A percentile compares a stretch with the other conserved stretches of the same genome.
Evolutionary conservation across 2,329 filamentous ascomycete genomes (phyloP).

Genomic region (Ophiosphaerella korrae): DNA sequence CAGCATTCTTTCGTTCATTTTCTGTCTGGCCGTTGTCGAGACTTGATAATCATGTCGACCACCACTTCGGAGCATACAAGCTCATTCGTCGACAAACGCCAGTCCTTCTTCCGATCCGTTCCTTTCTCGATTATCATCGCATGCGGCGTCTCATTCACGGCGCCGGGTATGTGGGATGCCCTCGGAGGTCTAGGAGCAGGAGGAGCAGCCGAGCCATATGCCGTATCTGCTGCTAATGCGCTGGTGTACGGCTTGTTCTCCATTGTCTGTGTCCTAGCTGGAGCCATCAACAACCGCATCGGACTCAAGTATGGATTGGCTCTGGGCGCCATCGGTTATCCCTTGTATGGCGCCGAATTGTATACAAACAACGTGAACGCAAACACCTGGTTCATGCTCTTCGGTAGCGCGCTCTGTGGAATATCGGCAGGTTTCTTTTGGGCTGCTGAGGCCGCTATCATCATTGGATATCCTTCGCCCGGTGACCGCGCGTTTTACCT

Average conservation of each 20-base stretch:
- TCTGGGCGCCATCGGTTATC: constrained; percentile 52
- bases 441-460: constrained; percentile 50
- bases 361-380: constrained; percentile 48
- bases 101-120: constrained; percentile 37
- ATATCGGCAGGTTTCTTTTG: constrained; percentile 51
- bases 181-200: constrained; percentile 40
- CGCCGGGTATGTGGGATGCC: constrained; percentile 45
- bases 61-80: constrained; percentile 13
- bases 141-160: constrained; percentile 42
- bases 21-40: neutral
- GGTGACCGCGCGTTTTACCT: constrained; percentile 45
- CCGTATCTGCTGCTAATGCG: constrained; percentile 41
- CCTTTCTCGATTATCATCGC: constrained; percentile 42
- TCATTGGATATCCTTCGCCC: constrained; percentile 49
- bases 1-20: neutral
- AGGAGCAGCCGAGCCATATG: constrained; percentile 42
- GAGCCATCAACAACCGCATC: constrained; percentile 47
- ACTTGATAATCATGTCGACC: constrained; percentile 14
- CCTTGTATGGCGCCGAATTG: constrained; percentile 49
- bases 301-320: constrained; percentile 43
- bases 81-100: constrained; percentile 20
- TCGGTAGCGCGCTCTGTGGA: constrained; percentile 47
- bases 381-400: constrained; percentile 49
- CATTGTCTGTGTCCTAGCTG: constrained; percentile 38
- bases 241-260: constrained; percentile 42